Evolutionary conservation across 208 protist genomes (phyloP).

Genomic region (Tritrichomonas foetus): DNA sequence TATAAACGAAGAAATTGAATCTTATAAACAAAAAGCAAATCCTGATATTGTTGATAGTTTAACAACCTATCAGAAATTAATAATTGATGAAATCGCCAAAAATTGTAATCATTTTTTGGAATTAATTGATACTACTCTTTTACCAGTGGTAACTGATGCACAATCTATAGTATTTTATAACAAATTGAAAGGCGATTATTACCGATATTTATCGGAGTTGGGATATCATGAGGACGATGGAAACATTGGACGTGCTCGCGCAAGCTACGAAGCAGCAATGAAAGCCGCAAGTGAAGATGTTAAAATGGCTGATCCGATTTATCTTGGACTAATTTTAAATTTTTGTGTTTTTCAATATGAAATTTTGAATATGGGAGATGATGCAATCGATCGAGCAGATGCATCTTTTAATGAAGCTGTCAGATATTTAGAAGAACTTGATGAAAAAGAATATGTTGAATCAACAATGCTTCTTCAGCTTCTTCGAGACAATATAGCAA

Average conservation of each 20-base stretch:
- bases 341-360: conserved; percentile 61
- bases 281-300: background rate
- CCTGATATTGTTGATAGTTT: no score
- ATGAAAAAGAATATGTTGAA: conserved; percentile 67
- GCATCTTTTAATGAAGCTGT: conserved; percentile 63
- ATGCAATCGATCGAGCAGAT: conserved; percentile 50
- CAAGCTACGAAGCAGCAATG: conserved; percentile 47
- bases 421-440: conserved; percentile 62
- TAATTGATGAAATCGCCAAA: no score
- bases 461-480: conserved; percentile 71
- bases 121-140: background rate
- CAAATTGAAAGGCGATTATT: conserved; percentile 18
- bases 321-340: conserved; percentile 66
- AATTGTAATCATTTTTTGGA: background rate
- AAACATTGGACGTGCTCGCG: background rate
- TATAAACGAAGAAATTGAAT: no score
- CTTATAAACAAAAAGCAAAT: no score
- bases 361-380: conserved; percentile 36
- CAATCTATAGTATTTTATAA: background rate
- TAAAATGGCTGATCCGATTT: background rate
- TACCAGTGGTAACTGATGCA: background rate
- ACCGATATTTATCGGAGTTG: background rate
- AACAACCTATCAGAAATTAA: no score
- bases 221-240: background rate
- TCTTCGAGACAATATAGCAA: conserved; percentile 65